Evolutionary conservation across 352 stramenopile genomes (phyloP).

Genomic region (Phytophthora constricta): DNA sequence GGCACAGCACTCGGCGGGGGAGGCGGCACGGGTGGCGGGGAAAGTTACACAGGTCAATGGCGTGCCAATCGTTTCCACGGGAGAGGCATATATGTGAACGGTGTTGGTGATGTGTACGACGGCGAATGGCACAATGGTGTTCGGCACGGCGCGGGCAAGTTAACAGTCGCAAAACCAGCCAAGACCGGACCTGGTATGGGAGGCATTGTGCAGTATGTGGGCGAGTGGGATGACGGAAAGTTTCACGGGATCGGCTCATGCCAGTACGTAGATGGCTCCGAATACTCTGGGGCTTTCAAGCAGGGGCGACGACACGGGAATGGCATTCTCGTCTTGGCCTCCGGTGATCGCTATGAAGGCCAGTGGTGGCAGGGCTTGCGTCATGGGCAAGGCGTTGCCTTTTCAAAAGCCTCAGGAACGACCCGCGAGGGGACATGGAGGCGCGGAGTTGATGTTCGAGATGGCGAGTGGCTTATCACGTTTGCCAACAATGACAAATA

Average conservation of each 20-base stretch:
- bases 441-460: conserved; percentile 54
- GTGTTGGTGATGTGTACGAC: conserved; percentile 67
- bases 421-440: conserved; percentile 79
- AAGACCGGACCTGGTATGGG: conserved; percentile 30
- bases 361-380: conserved; percentile 80
- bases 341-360: conserved; percentile 67
- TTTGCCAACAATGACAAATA: conserved; percentile 85
- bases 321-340: conserved; percentile 53
- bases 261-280: conserved; percentile 83
- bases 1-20: conserved; percentile 75
- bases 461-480: conserved; percentile 72
- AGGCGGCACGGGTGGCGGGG: conserved; percentile 31
- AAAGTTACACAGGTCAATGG: conserved; percentile 82
- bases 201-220: conserved; percentile 66
- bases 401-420: conserved; percentile 59
- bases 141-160: conserved; percentile 68
- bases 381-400: conserved; percentile 66
- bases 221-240: conserved; percentile 63
- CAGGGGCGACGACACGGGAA: conserved; percentile 79
- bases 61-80: conserved; percentile 71
- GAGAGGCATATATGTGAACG: conserved; percentile 67
- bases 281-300: conserved; percentile 89
- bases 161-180: conserved; percentile 33
- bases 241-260: conserved; percentile 86
- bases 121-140: conserved; percentile 68